phyloP scores from a whole-genome alignment of 2,329 filamentous ascomycete species.

The Colletotrichum musicola region DNA sequence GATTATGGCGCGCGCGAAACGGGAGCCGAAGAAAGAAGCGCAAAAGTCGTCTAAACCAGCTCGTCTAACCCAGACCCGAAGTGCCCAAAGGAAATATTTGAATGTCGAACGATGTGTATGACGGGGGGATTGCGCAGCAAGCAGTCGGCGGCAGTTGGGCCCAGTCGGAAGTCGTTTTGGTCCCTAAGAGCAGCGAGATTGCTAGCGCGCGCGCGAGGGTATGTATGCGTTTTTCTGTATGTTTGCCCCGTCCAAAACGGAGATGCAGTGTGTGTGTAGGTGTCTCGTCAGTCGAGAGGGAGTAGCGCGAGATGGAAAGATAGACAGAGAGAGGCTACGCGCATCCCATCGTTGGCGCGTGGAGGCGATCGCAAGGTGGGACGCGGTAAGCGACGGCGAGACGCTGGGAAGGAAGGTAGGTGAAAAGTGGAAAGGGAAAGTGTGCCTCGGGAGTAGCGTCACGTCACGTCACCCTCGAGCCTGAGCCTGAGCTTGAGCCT shows the following conservation, averaged over 20 bases:
- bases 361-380: conserved; percentile 32
- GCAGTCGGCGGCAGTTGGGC: not conserved
- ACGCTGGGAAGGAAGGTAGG: not conserved
- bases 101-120: conserved; percentile 41
- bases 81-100: conserved; percentile 46
- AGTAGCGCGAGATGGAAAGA: conserved; percentile 28
- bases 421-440: not conserved
- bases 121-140: conserved; percentile 28
- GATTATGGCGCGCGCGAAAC: conserved; percentile 38
- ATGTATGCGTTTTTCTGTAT: too few relatives aligned
- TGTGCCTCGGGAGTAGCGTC: conserved; percentile 7
- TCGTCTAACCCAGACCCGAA: conserved; percentile 53
- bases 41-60: conserved; percentile 52
- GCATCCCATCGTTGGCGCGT: conserved; percentile 50
- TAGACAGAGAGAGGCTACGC: conserved; percentile 45
- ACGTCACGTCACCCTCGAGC: conserved; percentile 18
- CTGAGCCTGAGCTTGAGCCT: conserved; percentile 18
- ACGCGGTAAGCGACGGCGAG: conserved; percentile 9
- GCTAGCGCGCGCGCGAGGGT: conserved; percentile 23
- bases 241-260: conserved; percentile 18
- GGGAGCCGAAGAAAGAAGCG: conserved; percentile 35
- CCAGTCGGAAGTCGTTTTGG: conserved; percentile 10
- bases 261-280: conserved; percentile 17
- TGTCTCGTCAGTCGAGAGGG: conserved; percentile 40
- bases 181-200: conserved; percentile 15